phyloP scores from a whole-genome alignment of 2,329 filamentous ascomycete genomes.

The Aureobasidium zeae region DNA sequence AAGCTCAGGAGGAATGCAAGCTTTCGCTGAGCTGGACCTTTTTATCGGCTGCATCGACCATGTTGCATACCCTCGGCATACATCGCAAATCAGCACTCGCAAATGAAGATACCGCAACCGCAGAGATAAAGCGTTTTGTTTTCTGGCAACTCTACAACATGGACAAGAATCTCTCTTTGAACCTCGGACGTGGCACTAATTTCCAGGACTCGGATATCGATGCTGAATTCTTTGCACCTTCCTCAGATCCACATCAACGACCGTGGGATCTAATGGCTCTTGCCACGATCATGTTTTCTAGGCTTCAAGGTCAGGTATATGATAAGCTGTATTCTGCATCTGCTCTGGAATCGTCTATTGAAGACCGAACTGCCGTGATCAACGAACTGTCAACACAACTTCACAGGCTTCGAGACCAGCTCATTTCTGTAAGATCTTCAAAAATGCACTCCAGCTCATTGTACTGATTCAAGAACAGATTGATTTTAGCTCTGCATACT shows the following conservation, averaged over 20 bases:
- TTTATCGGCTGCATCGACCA: conserved; percentile 14
- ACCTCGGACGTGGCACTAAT: conserved; percentile 13
- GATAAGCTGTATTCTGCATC: conserved; percentile 15
- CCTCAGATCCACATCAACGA: conserved; percentile 8
- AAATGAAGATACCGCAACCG: conserved; percentile 5
- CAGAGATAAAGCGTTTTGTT: conserved; percentile 16
- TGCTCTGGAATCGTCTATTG: neutral
- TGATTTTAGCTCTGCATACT: conserved; percentile 8
- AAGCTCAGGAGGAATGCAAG: conserved; percentile 17
- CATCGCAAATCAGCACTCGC: conserved; percentile 13
- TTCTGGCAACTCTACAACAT: conserved; percentile 17
- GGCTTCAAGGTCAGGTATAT: conserved; percentile 12
- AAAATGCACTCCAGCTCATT: too few species aligned
- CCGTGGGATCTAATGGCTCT: conserved; percentile 15
- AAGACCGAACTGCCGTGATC: conserved; percentile 7
- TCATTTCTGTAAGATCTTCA: conserved; percentile 1
- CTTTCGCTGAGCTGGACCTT: conserved; percentile 16
- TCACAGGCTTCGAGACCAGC: conserved; percentile 8
- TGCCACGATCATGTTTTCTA: conserved; percentile 11
- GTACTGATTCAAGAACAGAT: too few species aligned
- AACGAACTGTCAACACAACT: conserved; percentile 2
- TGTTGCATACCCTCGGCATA: conserved; percentile 16
- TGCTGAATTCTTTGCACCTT: conserved; percentile 8
- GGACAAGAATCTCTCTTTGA: conserved; percentile 15
- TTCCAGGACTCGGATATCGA: conserved; percentile 17